phyloP scores from a whole-genome alignment of 768 basidiomycete genomes.

The Cytidiella melzeri region DNA sequence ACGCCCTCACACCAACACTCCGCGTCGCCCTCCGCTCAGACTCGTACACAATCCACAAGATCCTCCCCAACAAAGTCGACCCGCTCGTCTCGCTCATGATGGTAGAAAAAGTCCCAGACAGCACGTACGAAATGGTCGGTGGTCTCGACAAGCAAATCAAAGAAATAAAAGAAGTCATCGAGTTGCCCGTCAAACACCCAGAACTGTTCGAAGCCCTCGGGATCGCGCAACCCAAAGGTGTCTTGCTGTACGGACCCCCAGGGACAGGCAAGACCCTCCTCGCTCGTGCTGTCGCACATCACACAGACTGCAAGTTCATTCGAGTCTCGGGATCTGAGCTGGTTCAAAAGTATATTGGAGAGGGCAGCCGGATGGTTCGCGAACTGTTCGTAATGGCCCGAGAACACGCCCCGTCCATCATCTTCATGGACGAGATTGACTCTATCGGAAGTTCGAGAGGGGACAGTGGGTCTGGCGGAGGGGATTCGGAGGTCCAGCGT shows the following conservation, averaged over 20 bases:
- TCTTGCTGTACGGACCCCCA: conserved; percentile 91
- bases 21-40: conserved; percentile 96
- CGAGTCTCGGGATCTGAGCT: conserved; percentile 90
- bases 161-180: conserved; percentile 99
- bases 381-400: conserved; percentile 98
- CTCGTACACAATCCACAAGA: conserved; percentile 93
- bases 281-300: conserved; percentile 93
- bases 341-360: conserved; percentile 98
- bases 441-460: conserved; percentile 93
- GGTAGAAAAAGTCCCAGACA: conserved; percentile 99
- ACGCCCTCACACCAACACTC: conserved; percentile 72
- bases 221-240: conserved; percentile 96
- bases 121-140: conserved; percentile 99
- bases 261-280: conserved; percentile 96
- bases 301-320: conserved; percentile 97
- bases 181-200: conserved; percentile 94
- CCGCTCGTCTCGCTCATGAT: conserved; percentile 99
- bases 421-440: conserved; percentile 99
- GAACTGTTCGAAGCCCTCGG: conserved; percentile 95
- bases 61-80: conserved; percentile 96
- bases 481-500: conserved; percentile 62
- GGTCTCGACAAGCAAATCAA: conserved; percentile 97
- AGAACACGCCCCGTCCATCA: conserved; percentile 96
- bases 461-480: conserved; percentile 59
- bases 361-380: conserved; percentile 93